Evolutionary conservation across 78 protist genomes (phyloP).

Genomic region (Kipferlia bialata): DNA sequence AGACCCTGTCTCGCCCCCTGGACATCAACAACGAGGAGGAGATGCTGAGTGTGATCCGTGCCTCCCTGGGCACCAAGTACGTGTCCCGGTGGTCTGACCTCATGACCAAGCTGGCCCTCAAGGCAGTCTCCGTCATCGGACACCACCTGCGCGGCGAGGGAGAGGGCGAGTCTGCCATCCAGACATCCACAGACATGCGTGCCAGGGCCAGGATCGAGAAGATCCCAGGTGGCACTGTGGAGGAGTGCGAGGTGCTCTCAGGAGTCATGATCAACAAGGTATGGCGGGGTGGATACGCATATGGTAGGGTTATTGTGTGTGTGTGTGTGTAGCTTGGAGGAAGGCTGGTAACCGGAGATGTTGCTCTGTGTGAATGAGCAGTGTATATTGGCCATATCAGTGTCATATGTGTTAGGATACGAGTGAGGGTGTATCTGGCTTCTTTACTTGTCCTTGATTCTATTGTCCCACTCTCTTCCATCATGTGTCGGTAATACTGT

Average conservation of each 20-base stretch:
- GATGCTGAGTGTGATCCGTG: conserved; percentile 15
- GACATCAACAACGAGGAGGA: conserved; percentile 54
- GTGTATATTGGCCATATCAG: no score
- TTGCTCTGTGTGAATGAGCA: no score
- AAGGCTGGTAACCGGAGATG: no score
- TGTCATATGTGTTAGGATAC: no score
- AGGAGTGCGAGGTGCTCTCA: conserved; percentile 68
- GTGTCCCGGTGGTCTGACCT: conserved; percentile 48
- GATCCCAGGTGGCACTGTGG: conserved; percentile 94
- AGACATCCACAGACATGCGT: no score
- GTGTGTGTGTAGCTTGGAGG: no score
- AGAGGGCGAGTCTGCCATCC: conserved; percentile 47
- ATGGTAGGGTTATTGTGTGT: no score
- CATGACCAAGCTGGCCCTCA: conserved; percentile 77
- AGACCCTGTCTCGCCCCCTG: conserved; percentile 47
- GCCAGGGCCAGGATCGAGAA: conserved; percentile 84
- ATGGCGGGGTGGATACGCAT: no score
- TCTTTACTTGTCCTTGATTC: no score
- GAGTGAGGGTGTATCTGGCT: no score
- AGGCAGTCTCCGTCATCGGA: conserved; percentile 91
- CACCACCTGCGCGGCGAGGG: conserved; percentile 40
- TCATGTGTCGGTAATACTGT: no score
- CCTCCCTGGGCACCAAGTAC: conserved; percentile 39
- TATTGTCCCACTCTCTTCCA: no score
- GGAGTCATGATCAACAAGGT: conserved; percentile 96